These are phyloP conservation scores for Pulveroboletus ravenelii DNA, from an alignment of 768 basidiomycete species.

Conservation along the genomic window DNA sequence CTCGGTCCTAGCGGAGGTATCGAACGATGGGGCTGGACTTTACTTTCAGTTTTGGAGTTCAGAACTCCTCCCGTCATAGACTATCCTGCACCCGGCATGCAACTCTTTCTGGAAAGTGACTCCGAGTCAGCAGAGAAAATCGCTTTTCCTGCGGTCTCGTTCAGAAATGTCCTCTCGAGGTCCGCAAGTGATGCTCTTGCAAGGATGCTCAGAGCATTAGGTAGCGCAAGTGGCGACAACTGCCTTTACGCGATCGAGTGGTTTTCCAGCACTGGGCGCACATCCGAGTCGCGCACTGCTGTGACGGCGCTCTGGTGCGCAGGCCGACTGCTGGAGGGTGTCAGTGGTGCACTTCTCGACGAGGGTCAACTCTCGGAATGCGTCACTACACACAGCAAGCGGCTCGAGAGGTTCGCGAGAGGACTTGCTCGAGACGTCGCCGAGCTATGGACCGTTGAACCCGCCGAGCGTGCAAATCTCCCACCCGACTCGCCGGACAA, in stretches of 20 bases:
- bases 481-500: conserved; percentile 11
- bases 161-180: conserved; percentile 52
- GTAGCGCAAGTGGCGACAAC: conserved; percentile 60
- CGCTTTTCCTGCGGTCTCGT: conserved; percentile 55
- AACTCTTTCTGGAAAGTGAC: conserved; percentile 52
- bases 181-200: conserved; percentile 53
- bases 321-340: conserved; percentile 69
- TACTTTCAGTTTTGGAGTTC: conserved; percentile 81
- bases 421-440: conserved; percentile 59
- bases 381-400: conserved; percentile 34
- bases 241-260: conserved; percentile 80
- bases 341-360: conserved; percentile 45
- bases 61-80: conserved; percentile 46
- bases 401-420: conserved; percentile 61
- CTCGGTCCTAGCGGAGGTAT: conserved; percentile 80
- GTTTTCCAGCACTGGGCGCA: conserved; percentile 55
- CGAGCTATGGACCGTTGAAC: conserved; percentile 63
- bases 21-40: conserved; percentile 88
- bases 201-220: conserved; percentile 70
- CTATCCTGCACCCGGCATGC: conserved; percentile 45
- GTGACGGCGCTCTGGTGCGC: conserved; percentile 85
- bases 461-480: conserved; percentile 25
- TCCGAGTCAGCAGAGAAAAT: conserved; percentile 32
- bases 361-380: conserved; percentile 5
- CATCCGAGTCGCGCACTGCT: conserved; percentile 41